Evolutionary conservation across 306 rosid genomes (phyloP), one percentile per base, ranked within the genome.

Genomic region (Rosa rugosa): DNA sequence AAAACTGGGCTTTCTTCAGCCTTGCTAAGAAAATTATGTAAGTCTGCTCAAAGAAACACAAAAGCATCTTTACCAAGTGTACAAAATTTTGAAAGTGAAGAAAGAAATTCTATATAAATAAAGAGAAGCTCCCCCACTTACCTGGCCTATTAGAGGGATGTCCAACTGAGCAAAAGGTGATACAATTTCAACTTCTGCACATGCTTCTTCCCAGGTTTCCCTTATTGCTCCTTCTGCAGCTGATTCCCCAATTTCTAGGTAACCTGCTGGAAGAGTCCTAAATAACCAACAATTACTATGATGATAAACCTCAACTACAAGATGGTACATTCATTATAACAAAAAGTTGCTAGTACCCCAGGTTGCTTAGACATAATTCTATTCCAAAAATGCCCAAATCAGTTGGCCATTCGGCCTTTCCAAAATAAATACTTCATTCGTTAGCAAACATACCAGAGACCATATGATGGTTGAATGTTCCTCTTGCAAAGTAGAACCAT

Each of bases 201-300:
- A 87, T 78, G 99, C 99, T 90, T 93, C 99, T 82, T 95, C 99
- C 91, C 86, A 77, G 78, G 99, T 95, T 86, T 95, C 99, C 86
- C 99, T 90, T 25, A 84, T 84, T 47, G 99, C 99, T 75, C 99
- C 99, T 83, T 95, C 99, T 72, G 88, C 88, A 71, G 98, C 96
- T 3, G 99, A 92, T 87, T 95, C 98, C 71, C 98, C 99, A 62
- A 93, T 89, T 90, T 95, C 99, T 91, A 93, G 73, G 83, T 87
- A 93, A 78, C 99, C 98, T 63, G 99, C 99, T 22, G 98, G 99
- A 71, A 95, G 99, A 56, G 99, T 93, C 99, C 97, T 91, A 79
- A 64, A 79, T 76, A 82, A 60, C 80, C 34, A 83, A 86, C 22
- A 20, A 60, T 77, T 46, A 74, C 75, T 75, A 71, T 76, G 75